phyloP scores from a whole-genome alignment of 352 stramenopile species.

The Phytophthora hybrid region DNA sequence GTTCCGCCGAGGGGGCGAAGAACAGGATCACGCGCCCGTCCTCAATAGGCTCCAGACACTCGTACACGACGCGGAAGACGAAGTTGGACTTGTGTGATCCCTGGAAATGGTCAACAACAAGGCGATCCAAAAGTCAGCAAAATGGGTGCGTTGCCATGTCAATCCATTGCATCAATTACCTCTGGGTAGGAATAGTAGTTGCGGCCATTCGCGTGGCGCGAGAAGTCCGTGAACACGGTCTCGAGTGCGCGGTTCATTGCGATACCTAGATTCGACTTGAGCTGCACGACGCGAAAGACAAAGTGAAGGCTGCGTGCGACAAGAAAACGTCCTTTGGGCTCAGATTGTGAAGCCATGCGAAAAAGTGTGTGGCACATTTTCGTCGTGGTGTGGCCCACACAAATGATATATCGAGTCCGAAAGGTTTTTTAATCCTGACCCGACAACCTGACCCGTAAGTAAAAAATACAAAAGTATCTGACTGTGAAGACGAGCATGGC shows the following conservation, averaged over 20 bases:
- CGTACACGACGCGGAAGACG: conserved; percentile 62
- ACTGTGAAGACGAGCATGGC: conserved; percentile 38
- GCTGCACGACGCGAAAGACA: conserved; percentile 9
- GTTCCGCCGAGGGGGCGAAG: conserved; percentile 49
- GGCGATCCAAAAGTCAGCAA: not conserved
- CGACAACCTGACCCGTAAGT: not conserved
- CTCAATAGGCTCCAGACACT: conserved; percentile 42
- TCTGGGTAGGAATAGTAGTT: conserved; percentile 75
- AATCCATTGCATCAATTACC: conserved; percentile 27
- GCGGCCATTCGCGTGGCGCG: conserved; percentile 42
- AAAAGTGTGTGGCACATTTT: conserved; percentile 4
- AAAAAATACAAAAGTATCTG: not conserved
- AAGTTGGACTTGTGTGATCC: conserved; percentile 57
- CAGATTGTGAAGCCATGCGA: conserved; percentile 28
- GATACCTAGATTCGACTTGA: not conserved
- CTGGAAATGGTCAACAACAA: conserved; percentile 22
- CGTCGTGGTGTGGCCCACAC: not conserved
- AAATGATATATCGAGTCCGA: not conserved
- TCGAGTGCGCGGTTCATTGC: conserved; percentile 79
- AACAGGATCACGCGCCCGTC: conserved; percentile 71
- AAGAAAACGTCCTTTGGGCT: conserved; percentile 15
- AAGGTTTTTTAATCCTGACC: too few species aligned
- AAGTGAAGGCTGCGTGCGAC: conserved; percentile 21
- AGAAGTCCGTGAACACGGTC: conserved; percentile 72
- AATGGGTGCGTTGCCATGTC: not conserved